Evolutionary conservation across 345 rosid species (phyloP).

Genomic region (Camelina sativa): DNA sequence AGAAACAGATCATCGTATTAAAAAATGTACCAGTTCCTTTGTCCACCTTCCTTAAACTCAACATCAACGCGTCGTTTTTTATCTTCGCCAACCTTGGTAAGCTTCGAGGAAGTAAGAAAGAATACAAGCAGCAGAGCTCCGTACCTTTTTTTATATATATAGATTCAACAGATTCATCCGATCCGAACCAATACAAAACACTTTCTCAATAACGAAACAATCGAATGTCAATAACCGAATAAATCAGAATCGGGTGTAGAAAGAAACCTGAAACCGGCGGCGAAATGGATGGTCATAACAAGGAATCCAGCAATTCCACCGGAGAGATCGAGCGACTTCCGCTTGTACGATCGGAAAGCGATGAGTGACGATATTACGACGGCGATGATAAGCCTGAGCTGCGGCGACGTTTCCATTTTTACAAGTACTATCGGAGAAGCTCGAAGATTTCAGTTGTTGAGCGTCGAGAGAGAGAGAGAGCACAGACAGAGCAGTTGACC

Average conservation of each 20-base stretch:
- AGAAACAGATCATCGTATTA: background rate
- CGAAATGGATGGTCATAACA: slow-evolving; percentile 73
- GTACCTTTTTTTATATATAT: slow-evolving; percentile 55
- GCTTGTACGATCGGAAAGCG: slow-evolving; percentile 67
- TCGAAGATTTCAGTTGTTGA: slow-evolving; percentile 20
- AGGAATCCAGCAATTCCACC: slow-evolving; percentile 82
- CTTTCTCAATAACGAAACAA: background rate
- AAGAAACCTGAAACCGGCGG: slow-evolving; percentile 69
- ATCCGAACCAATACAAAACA: slow-evolving; percentile 2
- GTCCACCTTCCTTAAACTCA: slow-evolving; percentile 94
- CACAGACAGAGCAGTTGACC: slow-evolving; percentile 22
- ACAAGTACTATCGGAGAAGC: background rate
- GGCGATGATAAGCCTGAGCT: slow-evolving; percentile 55
- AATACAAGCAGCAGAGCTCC: slow-evolving; percentile 83
- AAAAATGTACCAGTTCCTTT: slow-evolving; percentile 74
- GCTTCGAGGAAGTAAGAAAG: slow-evolving; percentile 86
- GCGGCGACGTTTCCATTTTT: slow-evolving; percentile 50
- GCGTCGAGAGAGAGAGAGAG: background rate
- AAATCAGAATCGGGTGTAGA: background rate
- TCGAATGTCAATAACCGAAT: background rate
- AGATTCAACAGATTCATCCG: background rate
- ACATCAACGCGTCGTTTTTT: slow-evolving; percentile 77
- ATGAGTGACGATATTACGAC: slow-evolving; percentile 56
- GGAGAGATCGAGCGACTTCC: slow-evolving; percentile 81
- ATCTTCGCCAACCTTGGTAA: slow-evolving; percentile 87